Base-by-base conservation (phyloP, 2,329 filamentous ascomycete species). In the Alternaria metachromatica region DNA sequence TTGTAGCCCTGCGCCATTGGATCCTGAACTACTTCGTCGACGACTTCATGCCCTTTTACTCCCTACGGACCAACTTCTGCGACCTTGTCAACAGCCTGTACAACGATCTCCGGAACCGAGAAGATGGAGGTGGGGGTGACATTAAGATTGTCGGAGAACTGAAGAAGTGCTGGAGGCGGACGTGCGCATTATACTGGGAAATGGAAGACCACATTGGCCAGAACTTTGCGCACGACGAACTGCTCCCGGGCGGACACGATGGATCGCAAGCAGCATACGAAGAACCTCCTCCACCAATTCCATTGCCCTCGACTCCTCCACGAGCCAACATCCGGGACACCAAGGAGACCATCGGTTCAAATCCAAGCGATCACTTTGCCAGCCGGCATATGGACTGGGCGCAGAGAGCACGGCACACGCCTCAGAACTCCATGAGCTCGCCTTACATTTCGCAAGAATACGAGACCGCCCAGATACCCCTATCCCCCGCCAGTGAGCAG, bases 1-100 rank as follows among this genome's bases (percentile, higher is more conserved):
- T 98, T 82, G 96, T 97, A 25, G 96, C 96, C 8, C 86, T 98
- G 48, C 89, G 96, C 60, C 96, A 99, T 80, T 99, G 96, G 96
- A 94, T 98, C 61, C 82, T 99, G 66, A 99, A 99, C 79, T 99
- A 99, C 80, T 99, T 98, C 71, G 87, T 92, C 59, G 96, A 99
- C 76, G 96, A 99, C 77, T 99, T 97, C 77, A 88, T 96, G 44
- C 81, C 90, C 23, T 89, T 94, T 76, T 90, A 91, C 75, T 84
- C 87, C 48, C 84, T 98, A 30, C 90, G 95, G 9, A 83, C 87
- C 6, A 87, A 88, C 15, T 97, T 97, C 76, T 97, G 95, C 80
- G 85, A 89, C 30, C 85, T 94, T 9, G 85, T 97, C 62, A 97
- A 98, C 77, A 77, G 78, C 23, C 77, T 91, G 58, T 86, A 87